These are phyloP conservation scores for Phytopythium aichiense DNA, from an alignment of 352 stramenopile genomes.

Conservation along the genomic window DNA sequence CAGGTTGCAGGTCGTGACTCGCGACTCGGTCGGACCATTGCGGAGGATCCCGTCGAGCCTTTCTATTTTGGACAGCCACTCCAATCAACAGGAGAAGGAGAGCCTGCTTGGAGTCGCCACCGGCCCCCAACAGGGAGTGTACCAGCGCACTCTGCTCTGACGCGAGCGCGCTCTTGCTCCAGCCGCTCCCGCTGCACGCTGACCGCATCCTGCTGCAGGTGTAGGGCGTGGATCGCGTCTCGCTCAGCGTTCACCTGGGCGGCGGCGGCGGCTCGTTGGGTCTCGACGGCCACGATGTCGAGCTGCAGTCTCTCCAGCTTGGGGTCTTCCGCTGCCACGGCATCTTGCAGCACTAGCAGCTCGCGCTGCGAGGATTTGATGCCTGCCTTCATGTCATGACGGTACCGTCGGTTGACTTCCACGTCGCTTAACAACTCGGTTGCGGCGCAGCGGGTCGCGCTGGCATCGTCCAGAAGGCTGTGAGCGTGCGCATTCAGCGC, in stretches of 20 bases:
- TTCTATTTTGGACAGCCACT: background rate
- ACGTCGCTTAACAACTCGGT: background rate
- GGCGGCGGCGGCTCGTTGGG: background rate
- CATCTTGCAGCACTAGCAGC: background rate
- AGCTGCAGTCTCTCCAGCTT: background rate
- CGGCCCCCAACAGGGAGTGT: background rate
- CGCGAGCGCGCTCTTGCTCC: background rate
- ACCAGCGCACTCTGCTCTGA: background rate
- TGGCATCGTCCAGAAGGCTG: background rate
- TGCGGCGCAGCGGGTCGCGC: background rate
- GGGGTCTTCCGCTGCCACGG: background rate
- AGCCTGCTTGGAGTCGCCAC: too few species aligned
- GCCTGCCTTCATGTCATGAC: background rate
- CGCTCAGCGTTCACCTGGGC: background rate
- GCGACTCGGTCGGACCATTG: too few species aligned
- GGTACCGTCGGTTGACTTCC: background rate
- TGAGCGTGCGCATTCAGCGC: background rate
- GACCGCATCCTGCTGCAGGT: background rate
- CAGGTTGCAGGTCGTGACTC: too few species aligned
- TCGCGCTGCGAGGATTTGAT: background rate
- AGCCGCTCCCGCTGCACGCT: background rate
- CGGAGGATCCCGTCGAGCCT: too few species aligned
- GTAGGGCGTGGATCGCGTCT: background rate
- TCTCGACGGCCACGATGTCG: background rate
- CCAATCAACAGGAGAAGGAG: background rate